phyloP scores from a whole-genome alignment of 1,139 yeast genomes.

The Pichiaceae sp. region DNA sequence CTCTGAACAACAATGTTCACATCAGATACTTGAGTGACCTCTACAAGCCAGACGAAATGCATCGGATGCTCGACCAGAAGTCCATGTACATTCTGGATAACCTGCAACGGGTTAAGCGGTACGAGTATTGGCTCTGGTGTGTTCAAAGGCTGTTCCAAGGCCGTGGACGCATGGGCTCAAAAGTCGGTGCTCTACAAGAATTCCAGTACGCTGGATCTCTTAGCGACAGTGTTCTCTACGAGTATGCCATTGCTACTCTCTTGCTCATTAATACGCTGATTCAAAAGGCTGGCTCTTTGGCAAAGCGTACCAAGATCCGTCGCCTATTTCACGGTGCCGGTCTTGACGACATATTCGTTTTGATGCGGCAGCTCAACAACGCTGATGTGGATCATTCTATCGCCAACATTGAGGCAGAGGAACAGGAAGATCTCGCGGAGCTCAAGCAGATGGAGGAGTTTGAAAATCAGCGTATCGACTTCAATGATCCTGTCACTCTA shows the following conservation, averaged over 20 bases:
- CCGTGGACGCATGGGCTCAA: conserved; percentile 79
- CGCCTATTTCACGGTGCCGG: conserved; percentile 77
- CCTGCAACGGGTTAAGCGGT: conserved; percentile 38
- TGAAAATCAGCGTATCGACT: conserved; percentile 48
- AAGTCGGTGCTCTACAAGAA: conserved; percentile 93
- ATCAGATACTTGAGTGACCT: conserved; percentile 27
- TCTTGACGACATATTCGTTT: conserved; percentile 50
- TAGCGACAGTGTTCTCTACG: conserved; percentile 67
- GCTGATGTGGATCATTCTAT: conserved; percentile 63
- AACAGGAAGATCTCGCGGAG: conserved; percentile 65
- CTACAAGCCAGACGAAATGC: conserved; percentile 10
- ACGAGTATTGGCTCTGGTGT: conserved; percentile 78
- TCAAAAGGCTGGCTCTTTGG: conserved; percentile 53
- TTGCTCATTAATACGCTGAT: conserved; percentile 69
- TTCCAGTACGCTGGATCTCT: conserved; percentile 50
- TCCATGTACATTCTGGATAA: conserved; percentile 17
- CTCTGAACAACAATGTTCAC: conserved; percentile 55
- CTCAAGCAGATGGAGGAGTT: conserved; percentile 52
- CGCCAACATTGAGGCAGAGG: conserved; percentile 52
- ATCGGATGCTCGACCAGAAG: conserved; percentile 14
- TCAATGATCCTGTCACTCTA: conserved; percentile 70
- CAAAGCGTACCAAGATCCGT: conserved; percentile 67
- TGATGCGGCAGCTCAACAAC: conserved; percentile 53
- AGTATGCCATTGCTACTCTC: conserved; percentile 74
- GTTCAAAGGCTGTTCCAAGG: conserved; percentile 76